phyloP scores from a whole-genome alignment of 2,329 filamentous ascomycete genomes.

The Thielaviopsis cerberus region DNA sequence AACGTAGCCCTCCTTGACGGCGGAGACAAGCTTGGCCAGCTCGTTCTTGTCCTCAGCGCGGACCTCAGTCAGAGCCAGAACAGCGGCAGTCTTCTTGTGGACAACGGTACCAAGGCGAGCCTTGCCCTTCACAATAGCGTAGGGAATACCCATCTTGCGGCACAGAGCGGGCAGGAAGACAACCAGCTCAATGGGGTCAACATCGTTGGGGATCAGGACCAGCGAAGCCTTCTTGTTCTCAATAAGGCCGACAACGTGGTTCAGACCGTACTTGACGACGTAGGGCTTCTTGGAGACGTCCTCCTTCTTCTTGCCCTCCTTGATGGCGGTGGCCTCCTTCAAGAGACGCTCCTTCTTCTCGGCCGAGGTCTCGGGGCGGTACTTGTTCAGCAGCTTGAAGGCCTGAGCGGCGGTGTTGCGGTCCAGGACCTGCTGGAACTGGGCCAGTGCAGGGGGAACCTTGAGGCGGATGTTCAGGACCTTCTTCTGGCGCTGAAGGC shows the following conservation, averaged over 20 bases:
- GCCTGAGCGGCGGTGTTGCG: slow-evolving; percentile 90
- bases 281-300: slow-evolving; percentile 99
- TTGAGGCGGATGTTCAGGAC: slow-evolving; percentile 97
- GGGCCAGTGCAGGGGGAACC: slow-evolving; percentile 89
- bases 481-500: slow-evolving; percentile 84
- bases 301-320: slow-evolving; percentile 99
- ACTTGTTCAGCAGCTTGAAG: slow-evolving; percentile 99
- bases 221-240: slow-evolving; percentile 99
- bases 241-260: slow-evolving; percentile 93
- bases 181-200: slow-evolving; percentile 98
- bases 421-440: slow-evolving; percentile 96
- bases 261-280: slow-evolving; percentile 97
- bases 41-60: slow-evolving; percentile 96
- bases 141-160: slow-evolving; percentile 99
- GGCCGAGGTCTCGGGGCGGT: slow-evolving; percentile 94
- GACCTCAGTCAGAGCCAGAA: slow-evolving; percentile 89
- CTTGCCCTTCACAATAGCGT: slow-evolving; percentile 99
- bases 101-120: slow-evolving; percentile 95
- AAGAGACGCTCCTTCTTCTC: slow-evolving; percentile 99
- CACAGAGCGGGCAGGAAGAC: slow-evolving; percentile 97
- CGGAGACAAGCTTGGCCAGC: slow-evolving; percentile 86
- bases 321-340: slow-evolving; percentile 93
- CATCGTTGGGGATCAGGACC: slow-evolving; percentile 97
- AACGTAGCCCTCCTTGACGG: slow-evolving; percentile 95
- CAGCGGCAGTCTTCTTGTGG: slow-evolving; percentile 99